Percentiles rank a stretch among this genome's conserved stretches.
phyloP scores from a whole-genome alignment of 2,329 filamentous ascomycete genomes.

The Fonsecaea erecta region DNA sequence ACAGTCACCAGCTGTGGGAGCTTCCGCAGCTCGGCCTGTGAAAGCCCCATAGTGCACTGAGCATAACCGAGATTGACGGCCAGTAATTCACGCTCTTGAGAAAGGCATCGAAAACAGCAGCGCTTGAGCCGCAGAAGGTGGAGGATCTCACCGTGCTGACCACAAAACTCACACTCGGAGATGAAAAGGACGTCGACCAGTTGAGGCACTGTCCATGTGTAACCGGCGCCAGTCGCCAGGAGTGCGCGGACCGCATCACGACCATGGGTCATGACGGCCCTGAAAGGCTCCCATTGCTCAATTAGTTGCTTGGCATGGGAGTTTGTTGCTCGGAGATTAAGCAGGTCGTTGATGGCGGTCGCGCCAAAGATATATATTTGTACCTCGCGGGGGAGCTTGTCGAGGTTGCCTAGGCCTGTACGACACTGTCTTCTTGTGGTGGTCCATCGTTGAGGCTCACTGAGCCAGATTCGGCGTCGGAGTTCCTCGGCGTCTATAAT shows the following conservation, averaged over 20 bases:
- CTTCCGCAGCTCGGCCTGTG: conserved; percentile 5
- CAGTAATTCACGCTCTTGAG: conserved; percentile 27
- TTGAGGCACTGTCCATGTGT: conserved; percentile 21
- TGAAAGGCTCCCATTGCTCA: conserved; percentile 23
- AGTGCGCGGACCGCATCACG: conserved; percentile 17
- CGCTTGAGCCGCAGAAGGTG: conserved; percentile 26
- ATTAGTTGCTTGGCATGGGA: conserved; percentile 17
- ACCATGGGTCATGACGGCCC: conserved; percentile 17
- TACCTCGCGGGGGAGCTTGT: conserved; percentile 17
- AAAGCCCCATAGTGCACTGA: conserved; percentile 9
- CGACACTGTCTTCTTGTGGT: not conserved
- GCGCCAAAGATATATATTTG: conserved; percentile 9
- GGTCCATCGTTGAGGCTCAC: not conserved
- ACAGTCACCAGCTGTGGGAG: conserved; percentile 19
- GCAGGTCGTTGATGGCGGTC: conserved; percentile 12
- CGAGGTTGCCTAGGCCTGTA: conserved; percentile 11
- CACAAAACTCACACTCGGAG: conserved; percentile 20
- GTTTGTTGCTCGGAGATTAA: conserved; percentile 15
- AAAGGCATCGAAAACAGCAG: conserved; percentile 28
- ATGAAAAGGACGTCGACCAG: conserved; percentile 20
- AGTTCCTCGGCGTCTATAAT: conserved; percentile 14
- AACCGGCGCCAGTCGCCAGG: conserved; percentile 16
- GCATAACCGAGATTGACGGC: conserved; percentile 18
- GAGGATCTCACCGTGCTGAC: conserved; percentile 24
- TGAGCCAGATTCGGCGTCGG: conserved; percentile 4